Percentiles rank a stretch among this genome's conserved stretches.
These are phyloP conservation scores for Pythium aristosporum DNA, from an alignment of 352 stramenopile genomes.

Conservation along the genomic window DNA sequence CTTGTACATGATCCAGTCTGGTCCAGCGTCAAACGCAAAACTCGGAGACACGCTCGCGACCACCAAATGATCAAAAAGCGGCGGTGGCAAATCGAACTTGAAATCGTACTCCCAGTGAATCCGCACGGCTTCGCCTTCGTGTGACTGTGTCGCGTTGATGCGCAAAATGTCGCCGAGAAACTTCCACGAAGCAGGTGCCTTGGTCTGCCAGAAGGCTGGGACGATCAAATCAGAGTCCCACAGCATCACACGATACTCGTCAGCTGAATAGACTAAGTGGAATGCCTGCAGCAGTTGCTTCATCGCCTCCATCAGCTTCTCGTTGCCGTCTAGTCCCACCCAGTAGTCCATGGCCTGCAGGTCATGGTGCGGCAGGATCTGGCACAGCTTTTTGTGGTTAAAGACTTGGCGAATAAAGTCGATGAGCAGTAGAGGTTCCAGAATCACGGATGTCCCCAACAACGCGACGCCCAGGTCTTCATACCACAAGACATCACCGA, in stretches of 20 bases:
- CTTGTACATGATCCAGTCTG: conserved; percentile 12
- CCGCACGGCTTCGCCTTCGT: conserved; percentile 1
- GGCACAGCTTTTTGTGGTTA: conserved; percentile 1
- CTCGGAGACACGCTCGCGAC: conserved; percentile 7
- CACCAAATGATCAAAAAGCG: conserved; percentile 17
- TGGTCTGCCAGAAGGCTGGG: background rate
- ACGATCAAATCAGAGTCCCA: conserved; percentile 6
- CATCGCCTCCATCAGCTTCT: background rate
- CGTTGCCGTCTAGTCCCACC: background rate
- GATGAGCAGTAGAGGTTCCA: conserved; percentile 16
- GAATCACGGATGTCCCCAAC: conserved; percentile 5
- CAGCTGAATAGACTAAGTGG: background rate
- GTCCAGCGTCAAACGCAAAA: background rate
- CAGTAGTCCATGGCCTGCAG: background rate
- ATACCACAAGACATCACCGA: conserved; percentile 20
- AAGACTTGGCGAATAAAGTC: conserved; percentile 15
- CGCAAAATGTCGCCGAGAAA: conserved; percentile 3
- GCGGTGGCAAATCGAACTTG: conserved; percentile 6
- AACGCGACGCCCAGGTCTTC: background rate
- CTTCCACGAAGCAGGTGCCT: background rate
- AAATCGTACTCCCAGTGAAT: background rate
- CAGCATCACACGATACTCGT: background rate
- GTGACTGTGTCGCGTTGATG: background rate
- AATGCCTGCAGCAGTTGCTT: background rate
- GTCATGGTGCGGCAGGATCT: background rate